Conservation (phyloP, 768 basidiomycete species). For the Amylocystis lapponica region DNA sequence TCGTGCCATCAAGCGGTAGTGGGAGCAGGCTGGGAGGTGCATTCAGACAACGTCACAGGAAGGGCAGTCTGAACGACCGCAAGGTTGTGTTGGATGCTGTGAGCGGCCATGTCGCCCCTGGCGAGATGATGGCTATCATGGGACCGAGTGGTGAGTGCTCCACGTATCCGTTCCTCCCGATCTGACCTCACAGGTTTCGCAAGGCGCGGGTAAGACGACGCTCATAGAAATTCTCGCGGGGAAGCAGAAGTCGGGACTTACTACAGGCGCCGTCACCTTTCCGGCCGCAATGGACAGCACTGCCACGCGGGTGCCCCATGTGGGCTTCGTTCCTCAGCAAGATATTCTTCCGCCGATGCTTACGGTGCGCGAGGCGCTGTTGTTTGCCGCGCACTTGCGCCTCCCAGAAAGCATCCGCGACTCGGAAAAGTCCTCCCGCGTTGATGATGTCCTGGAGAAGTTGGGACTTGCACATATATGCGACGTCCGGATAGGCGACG, state of each 20-base stretch:
- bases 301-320: slow-evolving; percentile 47
- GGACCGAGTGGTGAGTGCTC: slow-evolving; percentile 70
- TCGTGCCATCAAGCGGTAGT: slow-evolving; percentile 35
- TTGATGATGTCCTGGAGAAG: slow-evolving; percentile 66
- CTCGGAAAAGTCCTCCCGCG: slow-evolving; percentile 58
- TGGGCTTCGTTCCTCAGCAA: slow-evolving; percentile 86
- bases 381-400: slow-evolving; percentile 82
- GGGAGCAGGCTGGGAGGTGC: slow-evolving; percentile 5
- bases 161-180: neutral
- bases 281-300: slow-evolving; percentile 27
- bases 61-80: slow-evolving; percentile 33
- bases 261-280: slow-evolving; percentile 61
- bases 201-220: slow-evolving; percentile 86
- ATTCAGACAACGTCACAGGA: slow-evolving; percentile 5
- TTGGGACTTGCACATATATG: slow-evolving; percentile 70
- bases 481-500: slow-evolving; percentile 68
- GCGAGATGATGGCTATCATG: slow-evolving; percentile 86
- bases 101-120: slow-evolving; percentile 65
- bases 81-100: slow-evolving; percentile 67
- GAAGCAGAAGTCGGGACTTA: slow-evolving; percentile 68
- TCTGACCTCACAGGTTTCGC: neutral
- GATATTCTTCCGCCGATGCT: slow-evolving; percentile 70
- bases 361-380: slow-evolving; percentile 55
- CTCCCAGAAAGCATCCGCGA: slow-evolving; percentile 68
- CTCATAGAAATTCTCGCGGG: slow-evolving; percentile 87